These are phyloP conservation scores for Fusarium pseudograminearum DNA, from an alignment of 2,329 filamentous ascomycete genomes.

Conservation along the genomic window DNA sequence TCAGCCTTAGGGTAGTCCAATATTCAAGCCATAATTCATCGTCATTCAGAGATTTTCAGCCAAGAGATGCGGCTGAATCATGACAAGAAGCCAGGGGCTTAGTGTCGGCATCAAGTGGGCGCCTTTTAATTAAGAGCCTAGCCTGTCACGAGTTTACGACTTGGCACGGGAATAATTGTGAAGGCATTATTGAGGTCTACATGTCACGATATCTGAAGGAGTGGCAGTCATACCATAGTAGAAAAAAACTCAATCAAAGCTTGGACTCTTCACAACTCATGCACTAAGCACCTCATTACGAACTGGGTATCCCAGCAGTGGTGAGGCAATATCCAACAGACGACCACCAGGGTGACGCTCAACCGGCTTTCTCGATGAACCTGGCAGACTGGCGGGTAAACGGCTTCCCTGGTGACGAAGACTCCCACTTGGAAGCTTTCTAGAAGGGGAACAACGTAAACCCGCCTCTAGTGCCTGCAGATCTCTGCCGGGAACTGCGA, in stretches of 20 bases:
- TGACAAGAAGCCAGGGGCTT: slow-evolving; percentile 5
- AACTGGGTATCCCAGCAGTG: neutral
- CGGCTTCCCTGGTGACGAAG: slow-evolving; percentile 17
- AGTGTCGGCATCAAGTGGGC: slow-evolving; percentile 7
- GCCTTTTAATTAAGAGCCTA: neutral
- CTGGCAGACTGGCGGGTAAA: neutral
- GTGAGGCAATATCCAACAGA: neutral
- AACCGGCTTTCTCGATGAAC: neutral
- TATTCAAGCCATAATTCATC: neutral
- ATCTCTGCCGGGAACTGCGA: slow-evolving; percentile 19
- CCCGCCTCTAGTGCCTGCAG: slow-evolving; percentile 17
- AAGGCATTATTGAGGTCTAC: neutral
- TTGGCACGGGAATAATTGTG: slow-evolving; percentile 26
- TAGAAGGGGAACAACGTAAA: slow-evolving; percentile 33
- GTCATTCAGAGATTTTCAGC: slow-evolving; percentile 3
- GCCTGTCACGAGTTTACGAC: neutral
- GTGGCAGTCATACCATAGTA: neutral
- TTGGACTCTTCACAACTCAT: neutral
- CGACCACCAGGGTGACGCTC: slow-evolving; percentile 8
- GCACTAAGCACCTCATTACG: neutral
- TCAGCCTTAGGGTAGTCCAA: neutral
- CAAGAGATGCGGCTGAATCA: slow-evolving; percentile 36
- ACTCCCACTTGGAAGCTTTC: slow-evolving; percentile 32
- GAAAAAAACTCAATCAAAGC: neutral
- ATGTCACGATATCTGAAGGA: neutral